Evolutionary conservation across 768 basidiomycete genomes (phyloP).

Genomic region (Cubamyces lactineus): DNA sequence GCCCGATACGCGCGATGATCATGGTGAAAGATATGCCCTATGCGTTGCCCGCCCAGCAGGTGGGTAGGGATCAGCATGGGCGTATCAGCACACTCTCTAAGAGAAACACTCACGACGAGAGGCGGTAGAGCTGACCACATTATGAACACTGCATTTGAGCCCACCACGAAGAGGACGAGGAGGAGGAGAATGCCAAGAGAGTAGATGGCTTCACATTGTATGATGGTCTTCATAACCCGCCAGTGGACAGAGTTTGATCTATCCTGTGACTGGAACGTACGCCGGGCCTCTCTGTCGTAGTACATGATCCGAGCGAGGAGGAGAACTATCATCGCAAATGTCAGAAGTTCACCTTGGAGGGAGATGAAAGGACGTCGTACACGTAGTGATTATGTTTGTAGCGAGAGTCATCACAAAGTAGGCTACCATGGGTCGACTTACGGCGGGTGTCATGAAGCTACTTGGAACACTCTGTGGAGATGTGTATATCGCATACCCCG

Average conservation of each 20-base stretch:
- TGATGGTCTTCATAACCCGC: no score
- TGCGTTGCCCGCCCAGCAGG: background rate
- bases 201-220: no score
- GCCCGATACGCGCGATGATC: background rate
- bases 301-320: background rate
- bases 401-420: background rate
- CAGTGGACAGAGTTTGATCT: no score
- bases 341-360: no score
- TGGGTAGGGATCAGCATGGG: background rate
- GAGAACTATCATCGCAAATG: background rate
- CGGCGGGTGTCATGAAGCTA: background rate
- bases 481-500: background rate
- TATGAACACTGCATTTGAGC: no score
- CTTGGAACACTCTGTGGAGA: background rate
- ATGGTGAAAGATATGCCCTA: background rate
- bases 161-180: no score
- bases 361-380: background rate
- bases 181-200: no score
- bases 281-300: background rate
- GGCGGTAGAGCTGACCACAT: background rate
- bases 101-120: background rate
- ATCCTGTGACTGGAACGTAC: no score
- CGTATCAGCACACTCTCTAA: background rate
- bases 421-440: background rate
- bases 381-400: background rate